Base-by-base conservation (phyloP, 208 protist species). In the Angomonas desouzai region DNA sequence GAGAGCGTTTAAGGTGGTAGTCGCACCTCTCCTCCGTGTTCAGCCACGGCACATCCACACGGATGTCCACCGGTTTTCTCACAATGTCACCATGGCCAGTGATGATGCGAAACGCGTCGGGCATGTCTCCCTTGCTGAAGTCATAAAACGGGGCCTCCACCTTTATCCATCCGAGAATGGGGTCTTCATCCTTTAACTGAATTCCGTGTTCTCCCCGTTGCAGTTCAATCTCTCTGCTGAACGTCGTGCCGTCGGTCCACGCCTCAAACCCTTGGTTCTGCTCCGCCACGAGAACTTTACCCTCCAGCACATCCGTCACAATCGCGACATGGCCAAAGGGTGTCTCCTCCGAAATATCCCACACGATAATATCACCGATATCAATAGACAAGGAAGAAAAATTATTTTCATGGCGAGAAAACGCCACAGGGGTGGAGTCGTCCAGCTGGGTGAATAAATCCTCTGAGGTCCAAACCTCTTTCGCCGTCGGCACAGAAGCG, bases 311-410 rank as follows among this genome's bases (percentile, higher is more conserved):
- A 36, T 83, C 74, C 20, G 68, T 81, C 18, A 91, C 81, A 33
- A 89, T 63, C 11, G 79, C 83, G 2, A 82, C 72, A 64, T 91
- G 83, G 20, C 81, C 87, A 59, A 83, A 81, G 2, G 83, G 81
- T 0, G 69, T 65, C 45, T 65, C 68, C n/a, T 40, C 57, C 48
- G 73, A 72, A n/a, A 66, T 36, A 10, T 61, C 66, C 77, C 84
- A 93, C 23, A 93, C 71, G 0, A 93, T 57, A 36, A 93, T 55
- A 64, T 91, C 81, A 10, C 79, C 77, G 57, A 70, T 47, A 2
- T 57, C 63, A 10, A 78, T 78, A 16, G 72, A 22, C 34, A 40
- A 33, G 18, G 53, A 57, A n/a, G 58, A 63, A 0, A 64, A 65
- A 1, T 72, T 74, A 68, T 92, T 85, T 20, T 56, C 27, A 18